Evolutionary conservation across 106 monocot species (phyloP).

Genomic region (Allium cepa): DNA sequence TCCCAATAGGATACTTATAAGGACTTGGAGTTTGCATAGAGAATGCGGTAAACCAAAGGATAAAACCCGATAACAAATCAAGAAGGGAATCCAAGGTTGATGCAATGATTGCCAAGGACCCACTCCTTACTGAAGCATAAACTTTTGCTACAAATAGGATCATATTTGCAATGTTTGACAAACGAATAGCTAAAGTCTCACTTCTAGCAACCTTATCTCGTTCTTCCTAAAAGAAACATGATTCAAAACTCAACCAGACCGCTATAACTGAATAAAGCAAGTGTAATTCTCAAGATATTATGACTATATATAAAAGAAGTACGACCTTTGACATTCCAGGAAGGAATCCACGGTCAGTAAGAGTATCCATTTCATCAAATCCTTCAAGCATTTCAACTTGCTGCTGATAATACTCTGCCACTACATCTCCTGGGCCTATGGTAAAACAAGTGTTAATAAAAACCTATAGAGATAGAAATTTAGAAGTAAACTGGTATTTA

Average conservation of each 20-base stretch:
- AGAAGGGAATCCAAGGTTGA: conserved; percentile 98
- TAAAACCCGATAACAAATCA: conserved; percentile 95
- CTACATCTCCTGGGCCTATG: conserved; percentile 60
- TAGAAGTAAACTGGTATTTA: too few relatives aligned
- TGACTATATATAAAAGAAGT: neutral
- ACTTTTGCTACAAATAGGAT: conserved; percentile 91
- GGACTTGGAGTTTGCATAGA: conserved; percentile 94
- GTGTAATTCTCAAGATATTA: too few relatives aligned
- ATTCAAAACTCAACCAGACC: too few relatives aligned
- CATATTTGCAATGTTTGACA: conserved; percentile 90
- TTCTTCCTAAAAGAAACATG: conserved; percentile 55
- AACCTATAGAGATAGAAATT: too few relatives aligned
- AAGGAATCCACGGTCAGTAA: conserved; percentile 77
- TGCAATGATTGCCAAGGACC: conserved; percentile 90
- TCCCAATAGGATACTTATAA: conserved; percentile 93
- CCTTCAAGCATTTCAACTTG: conserved; percentile 93
- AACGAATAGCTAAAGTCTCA: conserved; percentile 68
- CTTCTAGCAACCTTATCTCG: conserved; percentile 63
- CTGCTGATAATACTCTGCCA: conserved; percentile 94
- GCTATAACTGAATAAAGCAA: too few relatives aligned
- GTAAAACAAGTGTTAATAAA: too few relatives aligned
- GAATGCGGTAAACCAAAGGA: conserved; percentile 95
- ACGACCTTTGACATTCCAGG: conserved; percentile 72
- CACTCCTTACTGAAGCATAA: conserved; percentile 88
- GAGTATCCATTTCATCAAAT: conserved; percentile 93